Base-by-base conservation (phyloP, 257 asterid species). In the Capsicum chinense region DNA sequence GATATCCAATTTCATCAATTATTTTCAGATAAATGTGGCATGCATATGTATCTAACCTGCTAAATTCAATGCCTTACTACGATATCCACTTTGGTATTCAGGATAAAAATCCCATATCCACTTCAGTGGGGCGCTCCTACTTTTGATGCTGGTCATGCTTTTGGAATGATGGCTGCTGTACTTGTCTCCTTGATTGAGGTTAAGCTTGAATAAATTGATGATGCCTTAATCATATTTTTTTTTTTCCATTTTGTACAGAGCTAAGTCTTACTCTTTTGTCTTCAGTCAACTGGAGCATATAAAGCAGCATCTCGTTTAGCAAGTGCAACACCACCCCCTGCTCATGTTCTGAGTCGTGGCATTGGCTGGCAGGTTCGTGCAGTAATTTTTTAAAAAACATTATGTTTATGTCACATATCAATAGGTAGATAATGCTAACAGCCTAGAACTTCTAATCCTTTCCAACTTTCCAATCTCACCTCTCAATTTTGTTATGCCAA, bases 121-220 rank as follows among this genome's bases (percentile, higher is more conserved):
- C 99, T 94, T 85, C 97, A 96, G 83, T 96, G 99, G 99, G 98
- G 99, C 5, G 98, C 99, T 26, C 99, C 99, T 80, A 93, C 98
- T 63, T 96, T 96, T 83, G 93, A 93, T 84, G 99, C 99, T 35
- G 99, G 99, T 79, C 99, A 94, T 90, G 91, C 98, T 16, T 96
- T 96, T 83, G 99, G 98, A 85, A 96, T 96, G 99, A 96, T 96
- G 98, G 88, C 98, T 81, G 97, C 98, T 79, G 97, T 93, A 26
- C 86, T 96, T 42, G 99, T 96, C 84, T 94, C 99, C 89, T 83
- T 96, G 90, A 90, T 96, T 85, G 99, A 96, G 97, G 99, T 96
- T 87, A 9, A 67, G 64, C 83, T 7, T 83, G 48, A 50, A 47
- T 7, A 81, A 62, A 62, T 44, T 19, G 33, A 26, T 62, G 59